phyloP scores from a whole-genome alignment of 2,329 filamentous ascomycete species.

The Macroventuria anomochaeta region DNA sequence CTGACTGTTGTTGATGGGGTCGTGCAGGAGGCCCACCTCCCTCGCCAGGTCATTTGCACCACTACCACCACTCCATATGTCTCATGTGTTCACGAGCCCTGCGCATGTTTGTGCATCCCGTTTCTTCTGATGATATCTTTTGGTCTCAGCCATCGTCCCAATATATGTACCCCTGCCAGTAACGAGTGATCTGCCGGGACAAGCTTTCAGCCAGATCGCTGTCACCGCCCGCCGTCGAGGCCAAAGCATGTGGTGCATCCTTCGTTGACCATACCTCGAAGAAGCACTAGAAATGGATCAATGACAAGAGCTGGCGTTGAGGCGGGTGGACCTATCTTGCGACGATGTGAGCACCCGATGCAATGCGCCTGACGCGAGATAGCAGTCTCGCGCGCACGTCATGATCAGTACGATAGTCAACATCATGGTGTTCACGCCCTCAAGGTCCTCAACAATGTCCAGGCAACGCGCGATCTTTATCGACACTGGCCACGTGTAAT shows the following conservation, averaged over 20 bases:
- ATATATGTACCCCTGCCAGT: not conserved
- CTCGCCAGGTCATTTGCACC: not conserved
- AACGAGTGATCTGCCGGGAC: conserved; percentile 4
- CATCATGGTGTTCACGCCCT: not conserved
- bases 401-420: not conserved
- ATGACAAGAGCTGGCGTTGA: not conserved
- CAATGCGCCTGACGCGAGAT: not conserved
- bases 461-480: not conserved
- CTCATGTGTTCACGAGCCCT: conserved; percentile 6
- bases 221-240: not conserved
- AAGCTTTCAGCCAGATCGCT: conserved; percentile 4
- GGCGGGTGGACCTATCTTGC: not conserved
- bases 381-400: not conserved
- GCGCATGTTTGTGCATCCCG: conserved; percentile 1
- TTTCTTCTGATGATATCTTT: conserved; percentile 7
- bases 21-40: conserved; percentile 5
- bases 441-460: not conserved
- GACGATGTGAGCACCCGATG: not conserved
- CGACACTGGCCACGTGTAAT: not conserved
- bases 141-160: conserved; percentile 1
- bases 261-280: not conserved
- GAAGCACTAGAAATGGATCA: not conserved
- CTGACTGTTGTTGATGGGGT: not conserved
- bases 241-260: not conserved
- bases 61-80: conserved; percentile 8